Evolutionary conservation across 1,284 basidiomycete genomes (phyloP).

Genomic region (Termitomyces sp.): DNA sequence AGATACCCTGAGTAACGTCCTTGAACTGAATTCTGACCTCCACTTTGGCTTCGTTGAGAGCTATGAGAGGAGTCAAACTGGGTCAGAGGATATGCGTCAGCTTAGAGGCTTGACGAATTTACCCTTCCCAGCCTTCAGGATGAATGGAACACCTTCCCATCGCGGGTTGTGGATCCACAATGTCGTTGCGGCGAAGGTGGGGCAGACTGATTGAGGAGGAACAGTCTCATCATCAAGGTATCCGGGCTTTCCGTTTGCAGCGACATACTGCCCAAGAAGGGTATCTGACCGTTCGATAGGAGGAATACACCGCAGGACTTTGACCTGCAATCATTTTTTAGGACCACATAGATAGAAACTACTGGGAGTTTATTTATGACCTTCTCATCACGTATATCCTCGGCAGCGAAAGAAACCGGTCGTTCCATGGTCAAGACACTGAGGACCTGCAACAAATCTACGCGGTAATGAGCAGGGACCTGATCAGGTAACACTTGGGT

Average conservation of each 20-base stretch:
- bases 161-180: constrained; percentile 91
- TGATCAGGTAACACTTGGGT: not conserved
- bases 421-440: constrained; percentile 94
- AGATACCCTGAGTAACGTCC: constrained; percentile 93
- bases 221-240: constrained; percentile 95
- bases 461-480: constrained; percentile 2
- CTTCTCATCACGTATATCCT: constrained; percentile 98
- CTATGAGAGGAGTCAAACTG: constrained; percentile 33
- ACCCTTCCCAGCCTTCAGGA: constrained; percentile 97
- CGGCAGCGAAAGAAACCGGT: constrained; percentile 93
- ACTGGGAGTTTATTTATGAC: constrained; percentile 33
- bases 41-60: constrained; percentile 94
- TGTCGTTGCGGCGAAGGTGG: constrained; percentile 86
- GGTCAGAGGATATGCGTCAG: constrained; percentile 4
- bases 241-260: constrained; percentile 88
- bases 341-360: constrained; percentile 9
- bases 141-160: constrained; percentile 97
- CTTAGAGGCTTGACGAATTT: constrained; percentile 14
- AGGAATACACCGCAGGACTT: constrained; percentile 87
- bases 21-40: constrained; percentile 96
- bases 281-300: constrained; percentile 75
- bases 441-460: constrained; percentile 90
- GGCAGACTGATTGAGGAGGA: constrained; percentile 85
- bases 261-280: constrained; percentile 89
- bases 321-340: constrained; percentile 58